Evolutionary conservation across 2,329 filamentous ascomycete genomes (phyloP).

Genomic region (Colletotrichum truncatum): DNA sequence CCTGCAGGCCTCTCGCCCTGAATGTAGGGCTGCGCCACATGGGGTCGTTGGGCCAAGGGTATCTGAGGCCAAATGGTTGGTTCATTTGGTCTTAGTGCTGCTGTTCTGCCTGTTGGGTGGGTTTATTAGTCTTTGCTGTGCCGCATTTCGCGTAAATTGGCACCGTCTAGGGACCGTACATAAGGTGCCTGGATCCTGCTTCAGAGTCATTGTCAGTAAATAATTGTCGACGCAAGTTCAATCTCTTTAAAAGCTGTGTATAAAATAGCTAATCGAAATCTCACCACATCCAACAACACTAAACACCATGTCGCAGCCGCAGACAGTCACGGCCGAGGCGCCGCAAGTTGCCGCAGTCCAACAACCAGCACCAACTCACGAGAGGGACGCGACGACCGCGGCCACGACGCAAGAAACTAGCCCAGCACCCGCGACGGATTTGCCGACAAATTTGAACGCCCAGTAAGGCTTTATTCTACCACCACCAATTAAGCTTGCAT

Average conservation of each 20-base stretch:
- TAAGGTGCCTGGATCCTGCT: too few relatives aligned
- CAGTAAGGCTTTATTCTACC: neutral
- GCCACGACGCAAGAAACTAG: neutral
- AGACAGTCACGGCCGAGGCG: neutral
- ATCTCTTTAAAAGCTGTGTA: neutral
- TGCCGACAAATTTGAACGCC: neutral
- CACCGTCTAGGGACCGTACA: too few relatives aligned
- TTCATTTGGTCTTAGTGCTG: neutral
- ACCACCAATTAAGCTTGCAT: neutral
- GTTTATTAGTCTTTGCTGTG: too few relatives aligned
- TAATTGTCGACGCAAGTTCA: neutral
- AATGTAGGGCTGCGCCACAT: neutral
- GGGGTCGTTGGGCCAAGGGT: neutral
- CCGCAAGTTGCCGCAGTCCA: neutral
- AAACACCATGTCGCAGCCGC: neutral
- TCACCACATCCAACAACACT: neutral
- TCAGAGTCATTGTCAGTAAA: too few relatives aligned
- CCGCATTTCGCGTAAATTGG: too few relatives aligned
- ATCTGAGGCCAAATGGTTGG: too few relatives aligned
- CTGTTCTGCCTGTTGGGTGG: too few relatives aligned
- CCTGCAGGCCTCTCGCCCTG: too few relatives aligned
- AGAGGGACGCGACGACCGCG: neutral
- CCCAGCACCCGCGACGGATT: neutral
- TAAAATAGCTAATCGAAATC: neutral
- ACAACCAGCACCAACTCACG: neutral